Base-by-base conservation (phyloP, 1,139 yeast genomes). In the Kurtzmaniella quercitrusa region DNA sequence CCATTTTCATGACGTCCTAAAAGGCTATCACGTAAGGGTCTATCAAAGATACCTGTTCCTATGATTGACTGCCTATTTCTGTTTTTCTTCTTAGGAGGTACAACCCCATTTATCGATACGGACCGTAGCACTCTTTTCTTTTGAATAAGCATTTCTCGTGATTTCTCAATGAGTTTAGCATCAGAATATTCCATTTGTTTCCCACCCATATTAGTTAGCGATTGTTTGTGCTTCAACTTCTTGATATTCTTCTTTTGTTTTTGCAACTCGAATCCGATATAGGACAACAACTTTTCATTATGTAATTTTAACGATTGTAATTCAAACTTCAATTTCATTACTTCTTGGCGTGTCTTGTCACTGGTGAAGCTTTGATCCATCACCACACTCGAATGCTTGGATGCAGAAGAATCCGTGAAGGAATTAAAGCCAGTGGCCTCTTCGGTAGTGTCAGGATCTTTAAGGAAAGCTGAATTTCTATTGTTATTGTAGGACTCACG, bases 241-340 rank as follows among this genome's bases (percentile, higher is more conserved):
- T 65, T 65, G 44, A 71, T 64, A 50, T 67, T 71, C 48, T 68
- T 65, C 60, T 69, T 71, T 48, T 71, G 74, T 45, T 74, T 71
- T 50, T 78, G 83, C 44, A 76, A 59, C 49, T 77, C 76, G 51
- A 76, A 78, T 22, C 83, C 82, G 55, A 78, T 78, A 52, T 76
- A 78, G 19, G 81, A 74, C 43, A 76, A 60, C 33, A 78, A 62
- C 53, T 78, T 78, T 46, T 78, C 83, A 54, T 77, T 77, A 51
- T 78, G 82, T 42, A 78, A 57, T 49, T 72, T 70, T 46, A 78
- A 61, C 11, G 81, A 76, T 53, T 73, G 78, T 40, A 78, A 61
- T 55, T 78, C 82, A 56, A 78, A 78, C 50, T 71, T 71, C 49
- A 77, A 62, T 51, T 72, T 75, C 57, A 71, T 74, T 46, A 76